Evolutionary conservation across 208 protist genomes (phyloP), one percentile per base, ranked within the genome.

Genomic region (Leishmania tropica): DNA sequence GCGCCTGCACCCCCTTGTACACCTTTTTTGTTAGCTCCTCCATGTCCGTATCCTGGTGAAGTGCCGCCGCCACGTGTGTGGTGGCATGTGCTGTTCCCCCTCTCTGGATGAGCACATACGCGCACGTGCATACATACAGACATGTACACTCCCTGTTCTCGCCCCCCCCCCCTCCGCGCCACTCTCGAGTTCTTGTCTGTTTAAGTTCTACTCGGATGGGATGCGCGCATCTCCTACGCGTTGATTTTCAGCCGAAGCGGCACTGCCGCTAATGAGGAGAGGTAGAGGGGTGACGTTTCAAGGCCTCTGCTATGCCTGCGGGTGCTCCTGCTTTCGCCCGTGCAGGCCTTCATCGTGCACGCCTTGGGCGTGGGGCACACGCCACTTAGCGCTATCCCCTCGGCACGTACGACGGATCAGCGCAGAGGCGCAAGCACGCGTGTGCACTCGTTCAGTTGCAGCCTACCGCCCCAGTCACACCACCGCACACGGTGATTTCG

Each of bases 321-420:
- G 53, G 54, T 68, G 53, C 58, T 83, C 31, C 75, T 76, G 79
- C 65, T 83, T 45, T 83, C 48, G 54, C 10, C 56, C n/a, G 56
- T 31, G 17, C 24, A 31, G 56, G 17, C 56, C 7, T 62, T 62
- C 56, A 3, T 15, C 5, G 56, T 7, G 56, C 5, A 54, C 31
- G 24, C 24, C 56, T 62, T 31, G 17, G 56, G 31, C 3, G 56
- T 62, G 7, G 56, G 56, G 24, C 56, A 62, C 28, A 62, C 15
- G 10, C 51, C 17, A 17, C 51, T 54, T 21, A 54, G 51, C 2
- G 51, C 15, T 54, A 54, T 10, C 51, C 51, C 15, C 51, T 54
- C 51, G 51, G 17, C 17, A 21, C 15, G 51, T 21, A 13, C 13
- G 15, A 1, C 51, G 5, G 17, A 54, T 54, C 51, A 17, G 51